Conservation (phyloP, 192 early-diverging fungal species). For the Coemansia sp. region DNA sequence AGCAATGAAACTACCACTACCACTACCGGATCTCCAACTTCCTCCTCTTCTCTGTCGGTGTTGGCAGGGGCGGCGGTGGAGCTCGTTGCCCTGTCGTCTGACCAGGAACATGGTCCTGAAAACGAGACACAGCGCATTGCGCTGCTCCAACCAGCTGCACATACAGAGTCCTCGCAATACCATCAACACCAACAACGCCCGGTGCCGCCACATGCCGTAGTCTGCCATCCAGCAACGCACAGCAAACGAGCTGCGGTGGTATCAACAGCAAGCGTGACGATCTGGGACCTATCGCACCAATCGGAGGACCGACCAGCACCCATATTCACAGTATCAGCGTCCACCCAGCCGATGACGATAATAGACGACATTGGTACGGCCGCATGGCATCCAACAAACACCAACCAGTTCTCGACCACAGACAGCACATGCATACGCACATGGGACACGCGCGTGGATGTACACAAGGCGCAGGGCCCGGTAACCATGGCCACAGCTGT, state of each 20-base stretch:
- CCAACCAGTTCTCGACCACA: slow-evolving; percentile 56
- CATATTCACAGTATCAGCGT: slow-evolving; percentile 3
- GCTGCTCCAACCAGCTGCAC: neutral
- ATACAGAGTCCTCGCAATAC: neutral
- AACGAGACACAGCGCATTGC: slow-evolving; percentile 2
- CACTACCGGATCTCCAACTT: neutral
- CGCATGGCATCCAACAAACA: slow-evolving; percentile 31
- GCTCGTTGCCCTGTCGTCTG: slow-evolving; percentile 21
- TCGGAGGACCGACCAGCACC: neutral
- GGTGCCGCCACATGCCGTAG: slow-evolving; percentile 6
- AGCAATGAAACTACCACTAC: neutral
- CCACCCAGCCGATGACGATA: slow-evolving; percentile 1
- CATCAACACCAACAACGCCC: neutral
- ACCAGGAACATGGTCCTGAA: neutral
- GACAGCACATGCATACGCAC: slow-evolving; percentile 63
- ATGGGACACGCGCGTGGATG: slow-evolving; percentile 70
- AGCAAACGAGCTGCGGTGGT: slow-evolving; percentile 17
- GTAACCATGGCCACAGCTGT: slow-evolving; percentile 4
- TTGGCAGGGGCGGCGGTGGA: slow-evolving; percentile 7
- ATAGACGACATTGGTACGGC: slow-evolving; percentile 30
- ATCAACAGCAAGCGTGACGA: slow-evolving; percentile 4
- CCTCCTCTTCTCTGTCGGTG: neutral
- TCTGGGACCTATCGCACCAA: slow-evolving; percentile 21
- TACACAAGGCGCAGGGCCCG: slow-evolving; percentile 13
- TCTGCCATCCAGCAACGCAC: slow-evolving; percentile 17